Evolutionary conservation across 140 eudicot species (phyloP).

Genomic region (Oenanthe javanica): DNA sequence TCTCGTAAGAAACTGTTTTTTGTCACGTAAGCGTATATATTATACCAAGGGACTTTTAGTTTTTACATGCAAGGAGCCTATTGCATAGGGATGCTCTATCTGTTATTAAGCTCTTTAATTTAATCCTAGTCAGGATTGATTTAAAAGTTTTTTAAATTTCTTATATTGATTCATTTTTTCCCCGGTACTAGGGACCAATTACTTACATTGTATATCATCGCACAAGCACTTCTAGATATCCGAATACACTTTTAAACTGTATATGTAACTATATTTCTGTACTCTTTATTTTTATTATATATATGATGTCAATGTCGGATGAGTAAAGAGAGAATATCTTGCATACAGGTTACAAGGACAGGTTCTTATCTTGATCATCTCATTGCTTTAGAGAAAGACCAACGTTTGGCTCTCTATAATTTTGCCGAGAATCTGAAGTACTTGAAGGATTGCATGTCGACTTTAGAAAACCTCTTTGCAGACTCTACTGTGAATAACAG

Average conservation of each 20-base stretch:
- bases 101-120: neutral
- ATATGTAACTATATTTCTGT: neutral
- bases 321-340: neutral
- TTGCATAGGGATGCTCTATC: neutral
- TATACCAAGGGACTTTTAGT: neutral
- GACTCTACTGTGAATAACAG: slow-evolving; percentile 1
- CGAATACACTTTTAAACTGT: neutral
- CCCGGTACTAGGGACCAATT: neutral
- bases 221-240: neutral
- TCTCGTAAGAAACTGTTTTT: neutral
- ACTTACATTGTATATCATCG: neutral
- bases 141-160: too few relatives aligned
- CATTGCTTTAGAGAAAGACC: slow-evolving; percentile 63
- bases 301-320: neutral
- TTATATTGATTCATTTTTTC: too few relatives aligned
- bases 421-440: slow-evolving; percentile 38
- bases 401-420: slow-evolving; percentile 60
- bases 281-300: neutral
- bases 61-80: neutral
- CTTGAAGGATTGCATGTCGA: slow-evolving; percentile 36
- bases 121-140: neutral
- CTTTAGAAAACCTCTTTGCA: slow-evolving; percentile 40
- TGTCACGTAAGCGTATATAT: neutral
- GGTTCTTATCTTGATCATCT: slow-evolving; percentile 73
- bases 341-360: slow-evolving; percentile 55